phyloP scores from a whole-genome alignment of 352 stramenopile genomes.

The Elongisporangium anandrum region DNA sequence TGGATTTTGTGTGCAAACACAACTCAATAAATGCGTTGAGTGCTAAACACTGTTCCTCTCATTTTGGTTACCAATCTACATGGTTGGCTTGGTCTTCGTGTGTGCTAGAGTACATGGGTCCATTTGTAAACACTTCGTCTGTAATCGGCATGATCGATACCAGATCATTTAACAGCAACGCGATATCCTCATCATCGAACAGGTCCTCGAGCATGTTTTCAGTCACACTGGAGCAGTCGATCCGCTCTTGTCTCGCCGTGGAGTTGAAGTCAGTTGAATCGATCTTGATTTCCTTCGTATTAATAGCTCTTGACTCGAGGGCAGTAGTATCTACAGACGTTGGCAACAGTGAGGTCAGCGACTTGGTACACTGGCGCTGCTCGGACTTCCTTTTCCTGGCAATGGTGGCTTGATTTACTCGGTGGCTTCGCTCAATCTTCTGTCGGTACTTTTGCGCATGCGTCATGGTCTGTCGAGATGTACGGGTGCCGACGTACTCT shows the following conservation, averaged over 20 bases:
- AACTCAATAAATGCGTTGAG: too few relatives aligned
- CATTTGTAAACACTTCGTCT: not conserved
- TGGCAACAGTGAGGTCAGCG: not conserved
- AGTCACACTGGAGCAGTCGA: not conserved
- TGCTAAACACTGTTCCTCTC: too few relatives aligned
- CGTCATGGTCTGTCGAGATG: conserved; percentile 1
- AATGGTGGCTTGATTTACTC: not conserved
- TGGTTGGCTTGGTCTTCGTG: not conserved
- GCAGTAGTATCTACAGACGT: not conserved
- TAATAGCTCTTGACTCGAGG: not conserved
- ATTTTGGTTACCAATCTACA: too few relatives aligned
- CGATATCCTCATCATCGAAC: not conserved
- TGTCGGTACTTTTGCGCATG: conserved; percentile 4
- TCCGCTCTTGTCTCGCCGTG: not conserved
- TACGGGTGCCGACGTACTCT: not conserved
- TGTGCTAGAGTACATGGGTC: not conserved
- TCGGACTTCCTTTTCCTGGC: not conserved
- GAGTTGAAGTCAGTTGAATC: not conserved
- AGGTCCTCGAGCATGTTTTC: not conserved
- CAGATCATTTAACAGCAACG: not conserved
- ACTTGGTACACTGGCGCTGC: not conserved
- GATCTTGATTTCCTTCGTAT: not conserved
- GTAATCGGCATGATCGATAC: not conserved
- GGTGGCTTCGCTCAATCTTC: conserved; percentile 1
- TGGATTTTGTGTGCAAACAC: not conserved